Evolutionary conservation across 2,329 filamentous ascomycete species (phyloP), one percentile per base, ranked within the genome.

Genomic region (Aspergillus ruber): DNA sequence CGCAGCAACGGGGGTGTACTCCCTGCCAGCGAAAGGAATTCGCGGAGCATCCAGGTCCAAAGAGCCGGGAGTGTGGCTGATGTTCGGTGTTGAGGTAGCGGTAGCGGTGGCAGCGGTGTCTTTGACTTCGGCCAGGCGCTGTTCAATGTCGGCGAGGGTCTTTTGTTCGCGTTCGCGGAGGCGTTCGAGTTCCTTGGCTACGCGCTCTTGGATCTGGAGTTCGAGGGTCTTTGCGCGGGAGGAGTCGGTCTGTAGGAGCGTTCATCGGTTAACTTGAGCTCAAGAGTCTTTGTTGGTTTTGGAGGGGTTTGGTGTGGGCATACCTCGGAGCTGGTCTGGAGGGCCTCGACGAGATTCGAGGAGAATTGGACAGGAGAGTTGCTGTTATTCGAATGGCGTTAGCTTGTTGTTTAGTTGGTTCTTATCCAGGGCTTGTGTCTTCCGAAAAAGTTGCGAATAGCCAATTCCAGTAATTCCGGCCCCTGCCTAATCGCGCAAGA

Each of bases 281-380:
- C 18, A 18, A 20, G 17, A 18, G 15, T 29, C n/a, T 13, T 39
- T 50, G 42, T 47, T 20, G 23, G 20, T 33, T 23, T 46, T 18
- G 23, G 44, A 40, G 8, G 15, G n/a, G 15, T 23, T 43, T 43
- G 29, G 39, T 15, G 21, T 42, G 39, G 18, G 58, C 73, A 63
- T 79, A 95, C 90, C 82, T 96, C 90, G 59, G 85, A 80, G 74
- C 83, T 95, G 52, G 82, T 81, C 69, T 95, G 88, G 52, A 97
- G 78, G 51, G 84, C 83, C 62, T 95, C 84, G 61, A 94, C 79
- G 62, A 96, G 77, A 64, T 87, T 84, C 64, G 88, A 83, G 56
- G 90, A 95, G 69, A 95, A 85, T 57, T 79, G 76, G 53, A 85
- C 77, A 51, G 83, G 82, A 38, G 80, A 68, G 63, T 64, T 51